Evolutionary conservation across 768 basidiomycete genomes (phyloP).

Genomic region (Rhodotorula graminis): DNA sequence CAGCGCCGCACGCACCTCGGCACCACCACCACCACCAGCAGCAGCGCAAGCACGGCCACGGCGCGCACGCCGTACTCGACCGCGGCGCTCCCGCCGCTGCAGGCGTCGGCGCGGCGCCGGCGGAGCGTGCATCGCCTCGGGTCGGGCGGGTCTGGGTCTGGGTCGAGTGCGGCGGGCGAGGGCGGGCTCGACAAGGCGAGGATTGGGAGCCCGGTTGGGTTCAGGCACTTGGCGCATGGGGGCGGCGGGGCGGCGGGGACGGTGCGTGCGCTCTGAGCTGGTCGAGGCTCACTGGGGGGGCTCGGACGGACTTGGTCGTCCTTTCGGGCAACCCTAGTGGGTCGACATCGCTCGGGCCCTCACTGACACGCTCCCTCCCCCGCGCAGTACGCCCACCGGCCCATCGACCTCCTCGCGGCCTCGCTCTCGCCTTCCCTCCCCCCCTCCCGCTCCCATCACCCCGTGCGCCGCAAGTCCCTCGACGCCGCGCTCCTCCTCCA

Average conservation of each 20-base stretch:
- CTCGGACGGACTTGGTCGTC: too few relatives aligned
- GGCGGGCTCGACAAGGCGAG: background rate
- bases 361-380: too few relatives aligned
- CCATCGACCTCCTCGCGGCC: too few relatives aligned
- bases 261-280: background rate
- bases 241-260: background rate
- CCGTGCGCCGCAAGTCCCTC: too few relatives aligned
- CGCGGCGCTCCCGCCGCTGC: background rate
- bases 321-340: too few relatives aligned
- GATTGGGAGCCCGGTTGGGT: slow-evolving; percentile 3
- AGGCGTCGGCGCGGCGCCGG: background rate
- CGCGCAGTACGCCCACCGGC: too few relatives aligned
- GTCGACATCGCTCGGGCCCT: too few relatives aligned
- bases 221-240: slow-evolving; percentile 4
- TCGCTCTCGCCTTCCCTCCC: background rate
- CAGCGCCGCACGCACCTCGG: too few relatives aligned
- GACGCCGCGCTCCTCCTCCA: background rate
- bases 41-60: background rate
- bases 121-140: background rate
- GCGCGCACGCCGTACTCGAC: background rate
- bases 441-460: background rate
- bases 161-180: too few relatives aligned
- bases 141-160: background rate
- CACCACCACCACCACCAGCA: background rate
- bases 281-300: too few relatives aligned